Conservation (phyloP, 495 filamentous ascomycete species). For the Astrothelium subdiscretum region DNA sequence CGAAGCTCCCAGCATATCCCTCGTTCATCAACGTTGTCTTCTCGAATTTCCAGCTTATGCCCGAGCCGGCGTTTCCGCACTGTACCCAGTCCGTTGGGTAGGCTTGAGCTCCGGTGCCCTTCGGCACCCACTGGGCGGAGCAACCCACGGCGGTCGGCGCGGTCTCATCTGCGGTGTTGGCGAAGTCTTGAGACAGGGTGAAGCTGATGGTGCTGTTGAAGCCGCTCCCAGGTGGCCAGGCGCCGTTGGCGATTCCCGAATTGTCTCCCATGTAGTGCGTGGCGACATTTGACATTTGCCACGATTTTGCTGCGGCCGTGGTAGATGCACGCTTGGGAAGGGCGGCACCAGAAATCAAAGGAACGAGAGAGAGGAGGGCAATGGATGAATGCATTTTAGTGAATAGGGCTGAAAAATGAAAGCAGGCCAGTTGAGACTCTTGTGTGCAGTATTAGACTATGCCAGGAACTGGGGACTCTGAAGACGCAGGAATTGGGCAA, state of each 20-base stretch:
- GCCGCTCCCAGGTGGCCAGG: background rate
- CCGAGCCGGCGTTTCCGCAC: background rate
- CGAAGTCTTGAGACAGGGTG: background rate
- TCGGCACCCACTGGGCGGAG: background rate
- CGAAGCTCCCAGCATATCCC: background rate
- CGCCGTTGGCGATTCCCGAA: background rate
- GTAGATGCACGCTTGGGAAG: background rate
- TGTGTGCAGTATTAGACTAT: background rate
- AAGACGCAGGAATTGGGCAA: background rate
- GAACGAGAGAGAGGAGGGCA: background rate
- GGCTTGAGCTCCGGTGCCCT: background rate
- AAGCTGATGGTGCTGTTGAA: constrained; percentile 3
- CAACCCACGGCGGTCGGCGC: background rate
- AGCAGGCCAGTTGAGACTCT: background rate
- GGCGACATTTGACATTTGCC: background rate
- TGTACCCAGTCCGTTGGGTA: background rate
- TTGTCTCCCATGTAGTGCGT: constrained; percentile 2
- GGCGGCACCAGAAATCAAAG: background rate
- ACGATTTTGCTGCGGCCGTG: background rate
- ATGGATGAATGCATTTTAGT: background rate
- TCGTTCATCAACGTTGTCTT: background rate
- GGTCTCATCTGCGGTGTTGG: background rate
- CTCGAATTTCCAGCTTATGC: background rate
- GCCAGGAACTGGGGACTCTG: background rate
- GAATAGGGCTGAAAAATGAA: background rate